Conservation (phyloP, 768 basidiomycete genomes). For the Exidia glandulosa region DNA sequence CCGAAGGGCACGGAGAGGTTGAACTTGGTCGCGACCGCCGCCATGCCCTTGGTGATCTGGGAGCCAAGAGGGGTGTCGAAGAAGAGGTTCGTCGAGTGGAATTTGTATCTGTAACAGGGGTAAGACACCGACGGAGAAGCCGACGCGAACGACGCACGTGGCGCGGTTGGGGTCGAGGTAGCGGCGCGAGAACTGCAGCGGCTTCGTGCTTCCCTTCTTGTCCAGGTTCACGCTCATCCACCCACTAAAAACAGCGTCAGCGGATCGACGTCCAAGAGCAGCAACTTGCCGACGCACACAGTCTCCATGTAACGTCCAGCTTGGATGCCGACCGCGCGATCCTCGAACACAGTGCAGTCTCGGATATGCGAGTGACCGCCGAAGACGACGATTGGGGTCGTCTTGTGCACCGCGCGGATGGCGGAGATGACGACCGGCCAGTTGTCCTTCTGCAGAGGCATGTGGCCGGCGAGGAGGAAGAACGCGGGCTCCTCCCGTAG, state of each 20-base stretch:
- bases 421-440: conserved; percentile 67
- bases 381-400: conserved; percentile 73
- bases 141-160: conserved; percentile 49
- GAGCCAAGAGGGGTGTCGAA: conserved; percentile 55
- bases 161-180: conserved; percentile 75
- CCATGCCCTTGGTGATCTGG: conserved; percentile 44
- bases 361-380: conserved; percentile 77
- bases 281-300: conserved; percentile 32
- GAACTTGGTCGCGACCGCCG: conserved; percentile 41
- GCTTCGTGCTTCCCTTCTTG: conserved; percentile 19
- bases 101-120: neutral
- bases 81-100: conserved; percentile 22
- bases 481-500: conserved; percentile 60
- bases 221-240: conserved; percentile 38
- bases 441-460: conserved; percentile 64
- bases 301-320: conserved; percentile 95
- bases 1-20: conserved; percentile 58
- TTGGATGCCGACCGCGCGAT: conserved; percentile 67
- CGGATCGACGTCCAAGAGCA: neutral
- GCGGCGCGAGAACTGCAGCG: conserved; percentile 51
- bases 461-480: conserved; percentile 72
- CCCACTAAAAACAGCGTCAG: neutral
- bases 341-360: conserved; percentile 65
- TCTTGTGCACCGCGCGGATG: conserved; percentile 58
- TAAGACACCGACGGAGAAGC: conserved; percentile 2